Conservation (phyloP, 2,329 filamentous ascomycete species). For the Botrytis byssoidea region DNA sequence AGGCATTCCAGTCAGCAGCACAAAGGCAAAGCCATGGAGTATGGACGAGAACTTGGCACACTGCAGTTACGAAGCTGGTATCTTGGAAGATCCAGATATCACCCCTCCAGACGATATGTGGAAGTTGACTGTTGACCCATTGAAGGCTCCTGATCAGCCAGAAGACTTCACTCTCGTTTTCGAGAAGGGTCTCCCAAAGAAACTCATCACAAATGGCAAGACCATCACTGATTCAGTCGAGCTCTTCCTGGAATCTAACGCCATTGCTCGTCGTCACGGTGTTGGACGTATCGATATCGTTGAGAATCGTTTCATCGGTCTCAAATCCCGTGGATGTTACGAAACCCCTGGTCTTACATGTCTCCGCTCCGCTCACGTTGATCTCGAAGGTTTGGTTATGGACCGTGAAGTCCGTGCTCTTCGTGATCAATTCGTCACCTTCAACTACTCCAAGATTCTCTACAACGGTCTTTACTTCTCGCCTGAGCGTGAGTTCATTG, state of each 20-base stretch:
- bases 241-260: constrained; percentile 70
- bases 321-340: constrained; percentile 81
- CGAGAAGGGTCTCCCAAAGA: constrained; percentile 71
- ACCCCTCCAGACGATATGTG: constrained; percentile 77
- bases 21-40: constrained; percentile 69
- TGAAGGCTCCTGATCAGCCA: constrained; percentile 67
- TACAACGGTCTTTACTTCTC: constrained; percentile 67
- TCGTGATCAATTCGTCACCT: constrained; percentile 69
- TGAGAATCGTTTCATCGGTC: constrained; percentile 75
- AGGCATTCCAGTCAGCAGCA: constrained; percentile 69
- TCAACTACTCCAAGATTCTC: constrained; percentile 57
- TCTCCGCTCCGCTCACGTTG: constrained; percentile 45
- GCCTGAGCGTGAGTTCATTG: constrained; percentile 68
- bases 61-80: constrained; percentile 77
- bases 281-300: constrained; percentile 82
- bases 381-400: constrained; percentile 65
- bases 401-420: constrained; percentile 67
- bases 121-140: constrained; percentile 69
- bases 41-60: constrained; percentile 73
- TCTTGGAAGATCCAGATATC: constrained; percentile 63
- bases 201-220: constrained; percentile 59
- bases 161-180: constrained; percentile 71
- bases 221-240: constrained; percentile 66
- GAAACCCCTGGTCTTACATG: constrained; percentile 47
- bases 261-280: constrained; percentile 69